These are phyloP conservation scores for Punica granatum DNA, from an alignment of 345 rosid species.

Conservation along the genomic window DNA sequence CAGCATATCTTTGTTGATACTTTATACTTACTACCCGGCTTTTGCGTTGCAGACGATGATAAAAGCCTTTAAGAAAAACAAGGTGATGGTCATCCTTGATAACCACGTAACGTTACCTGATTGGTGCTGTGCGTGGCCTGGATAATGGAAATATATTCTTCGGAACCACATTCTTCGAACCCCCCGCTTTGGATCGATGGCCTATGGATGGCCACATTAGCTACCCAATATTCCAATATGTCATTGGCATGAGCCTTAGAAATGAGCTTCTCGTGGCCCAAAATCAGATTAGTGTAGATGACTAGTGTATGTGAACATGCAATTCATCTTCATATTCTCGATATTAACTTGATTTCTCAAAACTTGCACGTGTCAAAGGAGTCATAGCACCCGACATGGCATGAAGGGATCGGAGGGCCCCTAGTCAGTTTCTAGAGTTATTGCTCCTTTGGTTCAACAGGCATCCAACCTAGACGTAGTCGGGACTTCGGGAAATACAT, in stretches of 20 bases:
- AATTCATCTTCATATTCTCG: too few species aligned
- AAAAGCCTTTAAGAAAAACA: constrained; percentile 44
- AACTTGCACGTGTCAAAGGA: too few species aligned
- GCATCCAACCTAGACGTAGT: too few species aligned
- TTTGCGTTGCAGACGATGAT: constrained; percentile 48
- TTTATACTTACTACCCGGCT: not conserved
- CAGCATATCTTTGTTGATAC: not conserved
- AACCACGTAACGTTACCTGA: constrained; percentile 83
- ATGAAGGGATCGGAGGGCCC: too few species aligned
- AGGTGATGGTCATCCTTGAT: constrained; percentile 80
- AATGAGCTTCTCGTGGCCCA: constrained; percentile 89
- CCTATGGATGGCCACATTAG: constrained; percentile 58
- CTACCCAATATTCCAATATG: constrained; percentile 49
- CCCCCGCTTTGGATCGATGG: constrained; percentile 61
- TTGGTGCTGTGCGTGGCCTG: constrained; percentile 78
- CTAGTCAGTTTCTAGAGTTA: too few species aligned
- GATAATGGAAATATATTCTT: constrained; percentile 88
- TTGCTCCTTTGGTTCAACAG: too few species aligned
- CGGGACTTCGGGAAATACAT: too few species aligned
- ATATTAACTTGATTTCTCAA: too few species aligned
- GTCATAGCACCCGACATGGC: too few species aligned
- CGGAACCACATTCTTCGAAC: constrained; percentile 67
- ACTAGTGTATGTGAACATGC: too few species aligned
- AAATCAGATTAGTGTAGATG: constrained; percentile 59
- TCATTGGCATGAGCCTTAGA: constrained; percentile 85